phyloP scores from a whole-genome alignment of 768 basidiomycete species.

The Russula vinacea region DNA sequence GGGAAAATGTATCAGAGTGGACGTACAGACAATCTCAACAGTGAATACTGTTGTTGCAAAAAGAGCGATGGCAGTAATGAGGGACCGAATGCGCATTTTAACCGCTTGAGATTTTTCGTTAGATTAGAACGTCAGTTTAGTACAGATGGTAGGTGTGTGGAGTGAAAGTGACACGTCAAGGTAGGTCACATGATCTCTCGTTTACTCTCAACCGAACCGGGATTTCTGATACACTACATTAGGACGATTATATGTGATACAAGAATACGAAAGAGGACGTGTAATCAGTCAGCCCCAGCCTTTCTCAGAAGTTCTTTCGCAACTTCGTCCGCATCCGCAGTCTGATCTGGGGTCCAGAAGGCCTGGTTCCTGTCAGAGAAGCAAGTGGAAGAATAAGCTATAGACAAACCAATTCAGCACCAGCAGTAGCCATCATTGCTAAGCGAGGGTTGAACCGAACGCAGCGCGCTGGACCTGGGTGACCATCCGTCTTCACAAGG shows the following conservation, averaged over 20 bases:
- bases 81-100: conserved; percentile 28
- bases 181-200: conserved; percentile 16
- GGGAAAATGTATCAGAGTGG: neutral
- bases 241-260: conserved; percentile 8
- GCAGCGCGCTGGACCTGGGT: conserved; percentile 79
- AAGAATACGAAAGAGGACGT: neutral
- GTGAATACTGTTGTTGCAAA: conserved; percentile 23
- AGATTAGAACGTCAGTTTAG: conserved; percentile 3
- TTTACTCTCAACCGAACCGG: neutral
- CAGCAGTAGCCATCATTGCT: conserved; percentile 85
- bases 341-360: conserved; percentile 65
- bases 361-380: conserved; percentile 40
- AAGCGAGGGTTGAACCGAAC: conserved; percentile 87
- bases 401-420: conserved; percentile 69
- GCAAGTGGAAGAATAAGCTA: neutral
- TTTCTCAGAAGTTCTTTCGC: conserved; percentile 68
- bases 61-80: conserved; percentile 24
- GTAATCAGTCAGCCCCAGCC: conserved; percentile 32
- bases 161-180: neutral
- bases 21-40: conserved; percentile 30
- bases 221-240: neutral
- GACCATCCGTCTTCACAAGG: conserved; percentile 60
- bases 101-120: neutral
- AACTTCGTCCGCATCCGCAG: conserved; percentile 65
- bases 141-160: neutral